These are phyloP conservation scores for Mimosa bimucronata DNA, from an alignment of 306 rosid species.

Conservation along the genomic window DNA sequence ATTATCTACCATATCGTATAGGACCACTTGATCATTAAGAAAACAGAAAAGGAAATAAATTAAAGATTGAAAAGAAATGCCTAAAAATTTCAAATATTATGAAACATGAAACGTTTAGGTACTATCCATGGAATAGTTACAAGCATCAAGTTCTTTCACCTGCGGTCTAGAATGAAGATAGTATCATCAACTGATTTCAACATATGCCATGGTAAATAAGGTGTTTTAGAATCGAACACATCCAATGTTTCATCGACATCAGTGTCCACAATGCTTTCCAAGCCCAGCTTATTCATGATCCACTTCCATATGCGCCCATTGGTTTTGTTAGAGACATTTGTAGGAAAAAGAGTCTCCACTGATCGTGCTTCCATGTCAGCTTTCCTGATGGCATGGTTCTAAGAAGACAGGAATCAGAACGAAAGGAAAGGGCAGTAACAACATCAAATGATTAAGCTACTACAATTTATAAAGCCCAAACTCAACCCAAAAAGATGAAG, in stretches of 20 bases:
- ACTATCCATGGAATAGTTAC: slow-evolving; percentile 12
- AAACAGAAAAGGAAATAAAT: slow-evolving; percentile 2
- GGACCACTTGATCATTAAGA: background rate
- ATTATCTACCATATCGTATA: background rate
- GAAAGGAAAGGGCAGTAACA: slow-evolving; percentile 38
- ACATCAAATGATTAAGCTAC: slow-evolving; percentile 9
- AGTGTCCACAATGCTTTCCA: slow-evolving; percentile 46
- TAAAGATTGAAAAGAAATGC: background rate
- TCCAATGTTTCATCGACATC: slow-evolving; percentile 50
- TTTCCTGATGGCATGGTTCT: slow-evolving; percentile 95
- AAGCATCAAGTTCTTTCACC: slow-evolving; percentile 50
- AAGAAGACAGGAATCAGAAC: slow-evolving; percentile 42
- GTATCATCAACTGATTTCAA: slow-evolving; percentile 65
- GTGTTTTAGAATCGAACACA: slow-evolving; percentile 54
- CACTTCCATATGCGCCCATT: slow-evolving; percentile 59
- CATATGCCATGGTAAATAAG: slow-evolving; percentile 89
- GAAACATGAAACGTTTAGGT: background rate
- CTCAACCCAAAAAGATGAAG: slow-evolving; percentile 8
- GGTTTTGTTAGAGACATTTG: slow-evolving; percentile 47
- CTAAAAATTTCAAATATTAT: slow-evolving; percentile 19
- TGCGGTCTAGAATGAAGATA: slow-evolving; percentile 62
- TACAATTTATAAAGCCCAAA: background rate
- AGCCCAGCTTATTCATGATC: slow-evolving; percentile 69
- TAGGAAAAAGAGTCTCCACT: slow-evolving; percentile 77
- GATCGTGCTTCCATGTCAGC: slow-evolving; percentile 72